phyloP scores from a whole-genome alignment of 257 asterid species.

The Solanum boliviense region DNA sequence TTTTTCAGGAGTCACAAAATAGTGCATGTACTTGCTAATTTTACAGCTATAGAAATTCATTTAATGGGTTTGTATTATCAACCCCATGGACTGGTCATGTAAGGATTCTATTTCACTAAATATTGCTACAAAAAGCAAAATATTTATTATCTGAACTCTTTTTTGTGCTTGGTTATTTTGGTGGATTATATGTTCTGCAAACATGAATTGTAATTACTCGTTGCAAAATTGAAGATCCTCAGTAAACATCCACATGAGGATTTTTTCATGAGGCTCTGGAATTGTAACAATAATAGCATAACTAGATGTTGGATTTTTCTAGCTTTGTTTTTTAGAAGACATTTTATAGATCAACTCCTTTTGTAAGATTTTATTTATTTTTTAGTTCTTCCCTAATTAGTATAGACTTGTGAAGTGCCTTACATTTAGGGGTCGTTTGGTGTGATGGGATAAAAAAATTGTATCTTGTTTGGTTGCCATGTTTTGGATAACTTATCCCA shows the following conservation, averaged over 20 bases:
- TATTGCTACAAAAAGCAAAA: background rate
- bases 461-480: no score
- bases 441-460: no score
- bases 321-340: background rate
- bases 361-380: background rate
- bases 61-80: background rate
- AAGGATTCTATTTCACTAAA: background rate
- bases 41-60: background rate
- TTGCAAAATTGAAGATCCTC: background rate
- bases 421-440: background rate
- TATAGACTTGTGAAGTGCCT: background rate
- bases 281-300: background rate
- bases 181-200: background rate
- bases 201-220: background rate
- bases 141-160: background rate
- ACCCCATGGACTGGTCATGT: background rate
- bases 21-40: background rate
- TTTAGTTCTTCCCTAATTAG: background rate
- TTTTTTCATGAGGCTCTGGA: background rate
- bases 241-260: background rate
- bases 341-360: background rate
- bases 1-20: background rate
- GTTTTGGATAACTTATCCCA: no score
- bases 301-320: background rate
- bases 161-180: background rate